A percentile compares a stretch with the other conserved stretches of the same genome.
Evolutionary conservation across 2,329 filamentous ascomycete species (phyloP).

Genomic region (Leptographium galeiforme): DNA sequence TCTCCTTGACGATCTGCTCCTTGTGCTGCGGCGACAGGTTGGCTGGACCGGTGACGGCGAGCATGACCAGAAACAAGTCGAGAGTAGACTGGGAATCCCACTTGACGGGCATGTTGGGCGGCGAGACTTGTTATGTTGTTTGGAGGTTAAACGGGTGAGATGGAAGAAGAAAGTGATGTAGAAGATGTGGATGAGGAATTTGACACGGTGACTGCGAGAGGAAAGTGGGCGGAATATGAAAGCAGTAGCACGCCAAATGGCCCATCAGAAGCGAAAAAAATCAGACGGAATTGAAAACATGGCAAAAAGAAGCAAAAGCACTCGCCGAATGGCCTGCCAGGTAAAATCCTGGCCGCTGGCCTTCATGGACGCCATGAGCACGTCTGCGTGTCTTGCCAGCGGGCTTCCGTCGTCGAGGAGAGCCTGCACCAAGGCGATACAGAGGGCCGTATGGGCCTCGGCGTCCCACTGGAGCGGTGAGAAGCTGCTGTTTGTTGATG

Average conservation of each 20-base stretch:
- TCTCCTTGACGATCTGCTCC: slow-evolving; percentile 11
- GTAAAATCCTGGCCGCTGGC: slow-evolving; percentile 17
- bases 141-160: not conserved
- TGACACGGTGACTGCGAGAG: not conserved
- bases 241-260: not conserved
- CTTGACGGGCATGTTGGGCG: slow-evolving; percentile 14
- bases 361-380: slow-evolving; percentile 21
- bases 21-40: slow-evolving; percentile 14
- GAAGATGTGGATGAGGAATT: not conserved
- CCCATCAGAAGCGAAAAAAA: not conserved
- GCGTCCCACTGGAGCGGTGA: slow-evolving; percentile 12
- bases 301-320: not conserved
- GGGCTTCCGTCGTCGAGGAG: slow-evolving; percentile 3
- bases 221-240: not conserved
- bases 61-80: slow-evolving; percentile 16
- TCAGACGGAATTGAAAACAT: slow-evolving; percentile 1
- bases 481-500: too few species aligned
- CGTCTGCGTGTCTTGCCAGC: slow-evolving; percentile 15
- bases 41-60: slow-evolving; percentile 9
- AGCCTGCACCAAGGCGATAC: slow-evolving; percentile 10
- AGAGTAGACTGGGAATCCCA: slow-evolving; percentile 17
- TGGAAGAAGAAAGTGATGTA: not conserved
- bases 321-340: slow-evolving; percentile 33
- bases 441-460: slow-evolving; percentile 12
- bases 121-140: not conserved